Conservation (phyloP, 345 rosid species). For the Dimocarpus longan region DNA sequence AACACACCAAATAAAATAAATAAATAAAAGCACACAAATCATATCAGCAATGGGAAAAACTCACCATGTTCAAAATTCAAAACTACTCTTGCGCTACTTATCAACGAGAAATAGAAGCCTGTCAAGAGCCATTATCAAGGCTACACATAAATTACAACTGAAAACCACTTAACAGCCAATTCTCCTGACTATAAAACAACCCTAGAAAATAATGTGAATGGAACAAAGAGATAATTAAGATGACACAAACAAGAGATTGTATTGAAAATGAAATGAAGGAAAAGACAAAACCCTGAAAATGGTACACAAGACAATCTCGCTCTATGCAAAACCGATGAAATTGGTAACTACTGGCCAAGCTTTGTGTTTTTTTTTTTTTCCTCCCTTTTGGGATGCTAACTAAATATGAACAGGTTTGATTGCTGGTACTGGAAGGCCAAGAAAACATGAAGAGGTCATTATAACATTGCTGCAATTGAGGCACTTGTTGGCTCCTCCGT, state of each 20-base stretch:
- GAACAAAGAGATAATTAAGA: not conserved
- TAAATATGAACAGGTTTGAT: conserved; percentile 38
- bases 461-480: conserved; percentile 27
- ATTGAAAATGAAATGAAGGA: not conserved
- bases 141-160: not conserved
- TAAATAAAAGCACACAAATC: not conserved
- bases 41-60: not conserved
- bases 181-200: not conserved
- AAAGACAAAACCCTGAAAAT: not conserved
- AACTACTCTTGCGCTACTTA: not conserved
- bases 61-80: not conserved
- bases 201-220: too few species aligned
- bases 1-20: not conserved
- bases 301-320: not conserved
- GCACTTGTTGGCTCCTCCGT: conserved; percentile 26
- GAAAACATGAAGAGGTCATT: conserved; percentile 31
- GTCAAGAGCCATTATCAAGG: not conserved
- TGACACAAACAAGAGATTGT: not conserved
- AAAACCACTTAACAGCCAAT: not conserved
- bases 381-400: not conserved
- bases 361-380: not conserved
- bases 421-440: conserved; percentile 39
- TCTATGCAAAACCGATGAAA: not conserved
- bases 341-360: not conserved
- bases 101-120: not conserved